Evolutionary conservation across 192 early-diverging fungal species (phyloP).

Genomic region (Mortierella alpina): DNA sequence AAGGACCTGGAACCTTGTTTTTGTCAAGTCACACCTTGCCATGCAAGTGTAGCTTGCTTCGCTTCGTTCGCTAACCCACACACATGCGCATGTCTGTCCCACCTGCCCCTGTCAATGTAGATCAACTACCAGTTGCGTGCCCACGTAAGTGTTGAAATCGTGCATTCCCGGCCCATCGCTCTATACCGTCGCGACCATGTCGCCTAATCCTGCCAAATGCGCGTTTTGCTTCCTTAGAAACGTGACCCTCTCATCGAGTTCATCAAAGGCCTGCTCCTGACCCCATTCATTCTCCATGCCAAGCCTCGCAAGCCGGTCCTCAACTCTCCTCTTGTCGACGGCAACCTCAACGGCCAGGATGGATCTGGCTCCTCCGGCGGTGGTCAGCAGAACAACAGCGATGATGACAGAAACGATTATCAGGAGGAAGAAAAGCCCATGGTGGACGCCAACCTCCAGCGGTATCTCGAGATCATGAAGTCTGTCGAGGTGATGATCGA

Average conservation of each 20-base stretch:
- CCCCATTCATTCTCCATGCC: slow-evolving; percentile 88
- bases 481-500: slow-evolving; percentile 84
- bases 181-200: background rate
- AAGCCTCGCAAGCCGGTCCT: slow-evolving; percentile 56
- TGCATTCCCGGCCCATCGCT: background rate
- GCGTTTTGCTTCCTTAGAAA: slow-evolving; percentile 77
- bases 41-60: too few relatives aligned
- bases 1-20: slow-evolving; percentile 15
- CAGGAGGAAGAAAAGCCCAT: slow-evolving; percentile 50
- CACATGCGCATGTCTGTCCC: background rate
- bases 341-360: slow-evolving; percentile 2
- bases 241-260: slow-evolving; percentile 92
- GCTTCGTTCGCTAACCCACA: background rate
- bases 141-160: slow-evolving; percentile 31
- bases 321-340: slow-evolving; percentile 6
- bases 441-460: slow-evolving; percentile 69
- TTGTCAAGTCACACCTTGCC: background rate
- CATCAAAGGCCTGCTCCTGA: slow-evolving; percentile 88
- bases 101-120: slow-evolving; percentile 12
- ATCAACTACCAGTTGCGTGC: slow-evolving; percentile 61
- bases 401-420: slow-evolving; percentile 38
- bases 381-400: slow-evolving; percentile 9
- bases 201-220: too few relatives aligned
- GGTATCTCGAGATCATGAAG: slow-evolving; percentile 84
- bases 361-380: slow-evolving; percentile 7